phyloP scores from a whole-genome alignment of 805 yeast species.

The Citeromyces matritensis region DNA sequence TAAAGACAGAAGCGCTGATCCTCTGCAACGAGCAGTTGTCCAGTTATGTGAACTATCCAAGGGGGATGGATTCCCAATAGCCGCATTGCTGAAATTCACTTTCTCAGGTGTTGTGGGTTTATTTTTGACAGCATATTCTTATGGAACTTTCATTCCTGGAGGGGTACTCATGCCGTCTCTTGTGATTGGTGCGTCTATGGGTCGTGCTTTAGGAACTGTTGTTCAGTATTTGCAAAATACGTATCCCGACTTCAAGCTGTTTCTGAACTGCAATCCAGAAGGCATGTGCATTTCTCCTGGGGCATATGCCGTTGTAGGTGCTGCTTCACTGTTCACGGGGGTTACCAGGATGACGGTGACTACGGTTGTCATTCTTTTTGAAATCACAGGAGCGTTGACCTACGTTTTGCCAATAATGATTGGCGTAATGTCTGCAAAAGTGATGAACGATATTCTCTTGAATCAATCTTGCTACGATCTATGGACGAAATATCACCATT shows the following conservation, averaged over 20 bases:
- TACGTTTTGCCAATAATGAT: conserved; percentile 80
- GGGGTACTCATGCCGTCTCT: conserved; percentile 53
- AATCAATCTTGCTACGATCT: conserved; percentile 51
- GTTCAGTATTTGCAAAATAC: conserved; percentile 29
- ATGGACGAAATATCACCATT: conserved; percentile 25
- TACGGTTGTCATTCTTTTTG: conserved; percentile 69
- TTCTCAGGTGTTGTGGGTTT: conserved; percentile 35
- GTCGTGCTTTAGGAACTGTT: conserved; percentile 38
- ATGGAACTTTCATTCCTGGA: conserved; percentile 56
- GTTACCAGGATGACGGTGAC: conserved; percentile 69
- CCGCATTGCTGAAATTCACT: conserved; percentile 12
- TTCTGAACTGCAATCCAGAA: conserved; percentile 22
- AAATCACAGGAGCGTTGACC: conserved; percentile 73
- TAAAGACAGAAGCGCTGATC: not conserved
- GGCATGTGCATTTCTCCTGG: conserved; percentile 62
- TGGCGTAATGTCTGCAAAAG: conserved; percentile 62
- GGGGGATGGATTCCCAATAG: conserved; percentile 19
- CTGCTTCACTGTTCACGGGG: conserved; percentile 72
- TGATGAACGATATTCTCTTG: conserved; percentile 50
- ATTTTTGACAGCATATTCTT: conserved; percentile 49
- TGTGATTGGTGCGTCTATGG: conserved; percentile 45
- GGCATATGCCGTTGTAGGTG: conserved; percentile 80
- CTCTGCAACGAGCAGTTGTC: not conserved
- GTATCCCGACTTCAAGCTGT: conserved; percentile 19
- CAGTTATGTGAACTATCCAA: not conserved